Conservation (phyloP, 805 yeast species). For the Saccharomycopsis fibuligera region DNA sequence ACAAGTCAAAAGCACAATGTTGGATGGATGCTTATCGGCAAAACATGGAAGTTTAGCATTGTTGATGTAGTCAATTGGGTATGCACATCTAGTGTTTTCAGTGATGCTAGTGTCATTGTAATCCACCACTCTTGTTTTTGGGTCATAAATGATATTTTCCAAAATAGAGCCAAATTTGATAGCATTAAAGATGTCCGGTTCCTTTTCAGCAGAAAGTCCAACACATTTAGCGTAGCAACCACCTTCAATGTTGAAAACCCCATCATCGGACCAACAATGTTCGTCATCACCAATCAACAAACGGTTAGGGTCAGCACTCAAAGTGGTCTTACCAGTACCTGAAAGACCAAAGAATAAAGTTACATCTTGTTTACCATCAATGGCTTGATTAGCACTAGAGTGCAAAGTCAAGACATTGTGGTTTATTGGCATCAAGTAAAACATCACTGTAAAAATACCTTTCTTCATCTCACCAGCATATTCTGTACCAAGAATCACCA, state of each 20-base stretch:
- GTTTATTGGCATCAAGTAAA: slow-evolving; percentile 94
- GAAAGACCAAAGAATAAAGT: slow-evolving; percentile 94
- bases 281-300: slow-evolving; percentile 96
- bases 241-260: slow-evolving; percentile 98
- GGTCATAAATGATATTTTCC: slow-evolving; percentile 88
- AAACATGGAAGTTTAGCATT: slow-evolving; percentile 93
- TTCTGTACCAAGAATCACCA: slow-evolving; percentile 97
- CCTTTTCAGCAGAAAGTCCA: slow-evolving; percentile 82
- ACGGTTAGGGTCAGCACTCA: slow-evolving; percentile 94
- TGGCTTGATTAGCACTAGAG: slow-evolving; percentile 92
- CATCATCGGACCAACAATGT: slow-evolving; percentile 98
- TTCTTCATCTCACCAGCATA: slow-evolving; percentile 99
- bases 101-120: slow-evolving; percentile 77
- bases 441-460: slow-evolving; percentile 98
- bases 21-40: slow-evolving; percentile 85
- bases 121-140: slow-evolving; percentile 73
- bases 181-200: slow-evolving; percentile 95
- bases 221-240: slow-evolving; percentile 99
- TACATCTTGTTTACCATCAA: slow-evolving; percentile 63
- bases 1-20: slow-evolving; percentile 88
- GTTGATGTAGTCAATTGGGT: slow-evolving; percentile 95
- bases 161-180: slow-evolving; percentile 90
- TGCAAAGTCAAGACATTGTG: slow-evolving; percentile 89
- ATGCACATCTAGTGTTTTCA: slow-evolving; percentile 97
- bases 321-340: slow-evolving; percentile 97